Conservation (phyloP, 345 rosid species). For the Citrus maxima region DNA sequence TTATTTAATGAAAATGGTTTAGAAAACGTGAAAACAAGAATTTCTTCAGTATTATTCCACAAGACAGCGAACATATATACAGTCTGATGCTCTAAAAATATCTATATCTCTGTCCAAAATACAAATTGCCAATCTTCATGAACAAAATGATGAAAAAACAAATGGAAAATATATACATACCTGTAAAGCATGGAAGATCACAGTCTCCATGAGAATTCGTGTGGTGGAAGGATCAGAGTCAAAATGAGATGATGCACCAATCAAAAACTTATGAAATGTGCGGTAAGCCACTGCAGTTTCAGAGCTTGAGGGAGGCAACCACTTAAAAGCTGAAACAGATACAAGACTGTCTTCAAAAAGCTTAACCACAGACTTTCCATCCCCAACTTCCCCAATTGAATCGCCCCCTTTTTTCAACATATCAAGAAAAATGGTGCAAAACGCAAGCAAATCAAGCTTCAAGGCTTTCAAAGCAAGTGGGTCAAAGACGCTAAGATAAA, state of each 20-base stretch:
- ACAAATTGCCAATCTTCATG: neutral
- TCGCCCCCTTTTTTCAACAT: conserved; percentile 25
- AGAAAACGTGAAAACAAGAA: neutral
- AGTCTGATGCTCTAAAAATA: neutral
- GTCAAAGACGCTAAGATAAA: conserved; percentile 81
- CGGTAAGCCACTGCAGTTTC: conserved; percentile 93
- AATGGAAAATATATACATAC: conserved; percentile 30
- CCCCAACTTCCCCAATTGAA: conserved; percentile 28
- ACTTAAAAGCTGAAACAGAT: conserved; percentile 80
- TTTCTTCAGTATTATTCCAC: neutral
- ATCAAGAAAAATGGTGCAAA: conserved; percentile 52
- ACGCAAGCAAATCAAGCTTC: conserved; percentile 84
- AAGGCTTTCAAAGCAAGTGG: conserved; percentile 83
- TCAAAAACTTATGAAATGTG: conserved; percentile 74
- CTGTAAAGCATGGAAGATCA: conserved; percentile 63
- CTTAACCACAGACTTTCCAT: conserved; percentile 36
- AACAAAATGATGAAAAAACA: neutral
- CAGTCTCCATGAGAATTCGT: conserved; percentile 51
- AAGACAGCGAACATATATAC: neutral
- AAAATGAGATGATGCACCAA: conserved; percentile 67
- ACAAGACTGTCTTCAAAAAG: conserved; percentile 65
- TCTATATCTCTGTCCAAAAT: neutral
- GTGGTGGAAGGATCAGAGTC: conserved; percentile 57
- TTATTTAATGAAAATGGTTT: too few relatives aligned
- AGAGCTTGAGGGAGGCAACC: conserved; percentile 95